phyloP scores from a whole-genome alignment of 345 rosid species.

The Eutrema yunnanense region DNA sequence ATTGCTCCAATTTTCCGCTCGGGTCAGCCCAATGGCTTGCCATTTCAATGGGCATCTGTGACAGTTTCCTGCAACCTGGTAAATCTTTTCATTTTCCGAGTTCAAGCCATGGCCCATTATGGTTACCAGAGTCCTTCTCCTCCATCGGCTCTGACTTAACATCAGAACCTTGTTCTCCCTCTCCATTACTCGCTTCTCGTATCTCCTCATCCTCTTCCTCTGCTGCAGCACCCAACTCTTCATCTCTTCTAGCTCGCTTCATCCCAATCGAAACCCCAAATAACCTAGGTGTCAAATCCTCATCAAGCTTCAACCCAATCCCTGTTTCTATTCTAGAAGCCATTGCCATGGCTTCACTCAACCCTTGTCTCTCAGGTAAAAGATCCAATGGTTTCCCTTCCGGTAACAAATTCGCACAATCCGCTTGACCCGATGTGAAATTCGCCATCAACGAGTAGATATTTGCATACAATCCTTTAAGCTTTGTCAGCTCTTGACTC shows the following conservation, averaged over 20 bases:
- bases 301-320: slow-evolving; percentile 20
- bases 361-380: slow-evolving; percentile 33
- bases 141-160: slow-evolving; percentile 64
- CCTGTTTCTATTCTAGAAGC: background rate
- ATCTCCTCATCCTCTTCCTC: slow-evolving; percentile 24
- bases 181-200: background rate
- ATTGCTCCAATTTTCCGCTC: background rate
- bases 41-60: background rate
- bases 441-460: slow-evolving; percentile 58
- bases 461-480: slow-evolving; percentile 59
- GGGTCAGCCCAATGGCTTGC: background rate
- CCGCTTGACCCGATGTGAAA: slow-evolving; percentile 44
- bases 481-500: slow-evolving; percentile 59
- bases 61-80: background rate
- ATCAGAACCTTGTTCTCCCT: slow-evolving; percentile 30
- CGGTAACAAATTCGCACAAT: slow-evolving; percentile 19
- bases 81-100: slow-evolving; percentile 39
- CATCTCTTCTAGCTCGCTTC: slow-evolving; percentile 59
- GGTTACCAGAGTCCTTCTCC: slow-evolving; percentile 30
- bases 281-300: slow-evolving; percentile 49
- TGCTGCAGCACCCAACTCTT: slow-evolving; percentile 32
- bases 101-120: slow-evolving; percentile 56
- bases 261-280: slow-evolving; percentile 83
- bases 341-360: slow-evolving; percentile 17
- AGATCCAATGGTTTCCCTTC: slow-evolving; percentile 47